These are phyloP conservation scores for Jamesozyma piceae DNA, from an alignment of 805 yeast genomes.

Conservation along the genomic window DNA sequence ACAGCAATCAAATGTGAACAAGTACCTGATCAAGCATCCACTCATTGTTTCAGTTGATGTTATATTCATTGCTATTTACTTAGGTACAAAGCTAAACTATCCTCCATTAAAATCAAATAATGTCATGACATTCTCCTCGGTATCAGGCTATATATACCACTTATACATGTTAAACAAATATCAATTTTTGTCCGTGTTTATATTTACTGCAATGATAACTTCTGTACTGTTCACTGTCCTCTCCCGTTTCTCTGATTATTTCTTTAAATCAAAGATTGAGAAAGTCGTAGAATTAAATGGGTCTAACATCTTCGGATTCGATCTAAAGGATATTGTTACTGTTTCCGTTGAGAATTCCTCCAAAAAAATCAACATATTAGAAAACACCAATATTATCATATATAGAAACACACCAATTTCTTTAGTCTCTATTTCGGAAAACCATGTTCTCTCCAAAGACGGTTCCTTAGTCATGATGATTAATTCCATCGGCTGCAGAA, in stretches of 20 bases:
- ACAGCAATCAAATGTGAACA: constrained; percentile 40
- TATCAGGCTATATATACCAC: constrained; percentile 18
- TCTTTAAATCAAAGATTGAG: constrained; percentile 35
- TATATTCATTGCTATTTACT: constrained; percentile 13
- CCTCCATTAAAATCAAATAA: constrained; percentile 10
- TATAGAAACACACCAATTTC: constrained; percentile 72
- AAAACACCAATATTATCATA: constrained; percentile 44
- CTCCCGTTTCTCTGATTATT: constrained; percentile 39
- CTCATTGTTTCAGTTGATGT: constrained; percentile 27
- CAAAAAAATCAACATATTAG: neutral
- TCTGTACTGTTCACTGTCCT: constrained; percentile 34
- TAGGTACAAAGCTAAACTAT: constrained; percentile 13
- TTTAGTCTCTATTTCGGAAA: constrained; percentile 38
- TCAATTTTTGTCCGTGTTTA: constrained; percentile 28
- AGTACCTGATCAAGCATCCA: constrained; percentile 39
- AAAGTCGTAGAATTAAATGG: constrained; percentile 31
- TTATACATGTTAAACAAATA: constrained; percentile 19
- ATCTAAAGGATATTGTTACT: constrained; percentile 1
- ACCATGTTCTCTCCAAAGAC: constrained; percentile 35
- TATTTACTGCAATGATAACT: constrained; percentile 33
- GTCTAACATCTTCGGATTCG: constrained; percentile 6
- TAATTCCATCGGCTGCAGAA: constrained; percentile 53
- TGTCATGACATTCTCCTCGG: constrained; percentile 10
- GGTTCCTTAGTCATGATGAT: constrained; percentile 43
- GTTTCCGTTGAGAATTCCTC: neutral